Evolutionary conservation across 805 yeast genomes (phyloP).

Genomic region (Sugiyamaella lignohabitans): DNA sequence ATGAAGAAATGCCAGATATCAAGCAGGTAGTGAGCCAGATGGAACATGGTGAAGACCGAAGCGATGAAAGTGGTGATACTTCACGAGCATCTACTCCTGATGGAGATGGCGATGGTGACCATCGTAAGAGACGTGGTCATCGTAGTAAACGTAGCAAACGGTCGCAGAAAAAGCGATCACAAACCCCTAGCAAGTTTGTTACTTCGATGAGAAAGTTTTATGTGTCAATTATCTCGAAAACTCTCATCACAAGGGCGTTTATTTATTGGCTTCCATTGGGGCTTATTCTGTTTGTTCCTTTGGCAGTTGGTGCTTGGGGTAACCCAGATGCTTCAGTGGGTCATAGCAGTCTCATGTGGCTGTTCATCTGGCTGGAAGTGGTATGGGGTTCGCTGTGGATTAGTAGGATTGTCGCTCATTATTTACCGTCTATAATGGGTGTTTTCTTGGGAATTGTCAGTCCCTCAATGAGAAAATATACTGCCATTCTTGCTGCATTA

Average conservation of each 20-base stretch:
- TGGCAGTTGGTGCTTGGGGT: slow-evolving; percentile 35
- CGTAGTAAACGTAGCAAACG: slow-evolving; percentile 5
- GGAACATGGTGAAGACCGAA: slow-evolving; percentile 16
- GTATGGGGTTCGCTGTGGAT: slow-evolving; percentile 35
- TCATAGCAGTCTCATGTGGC: slow-evolving; percentile 32
- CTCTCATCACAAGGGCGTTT: slow-evolving; percentile 29
- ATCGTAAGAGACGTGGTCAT: slow-evolving; percentile 13
- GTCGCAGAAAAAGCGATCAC: neutral
- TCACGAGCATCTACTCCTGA: slow-evolving; percentile 13
- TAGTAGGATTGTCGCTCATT: slow-evolving; percentile 30
- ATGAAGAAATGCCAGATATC: slow-evolving; percentile 16
- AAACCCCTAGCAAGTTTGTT: slow-evolving; percentile 9
- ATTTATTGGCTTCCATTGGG: slow-evolving; percentile 36
- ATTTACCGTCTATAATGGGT: slow-evolving; percentile 28
- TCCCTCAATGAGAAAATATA: slow-evolving; percentile 29
- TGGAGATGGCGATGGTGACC: slow-evolving; percentile 2
- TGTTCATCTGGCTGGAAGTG: slow-evolving; percentile 37
- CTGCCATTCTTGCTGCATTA: slow-evolving; percentile 31
- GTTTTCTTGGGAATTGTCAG: slow-evolving; percentile 28
- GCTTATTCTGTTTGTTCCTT: slow-evolving; percentile 32
- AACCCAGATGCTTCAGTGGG: slow-evolving; percentile 29
- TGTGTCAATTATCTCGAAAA: slow-evolving; percentile 16
- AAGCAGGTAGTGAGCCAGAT: slow-evolving; percentile 12
- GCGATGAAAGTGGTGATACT: slow-evolving; percentile 13
- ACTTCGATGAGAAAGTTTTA: slow-evolving; percentile 14